Percentiles rank a stretch among this genome's conserved stretches.
These are phyloP conservation scores for Ogataea henricii DNA, from an alignment of 805 yeast species.

Conservation along the genomic window DNA sequence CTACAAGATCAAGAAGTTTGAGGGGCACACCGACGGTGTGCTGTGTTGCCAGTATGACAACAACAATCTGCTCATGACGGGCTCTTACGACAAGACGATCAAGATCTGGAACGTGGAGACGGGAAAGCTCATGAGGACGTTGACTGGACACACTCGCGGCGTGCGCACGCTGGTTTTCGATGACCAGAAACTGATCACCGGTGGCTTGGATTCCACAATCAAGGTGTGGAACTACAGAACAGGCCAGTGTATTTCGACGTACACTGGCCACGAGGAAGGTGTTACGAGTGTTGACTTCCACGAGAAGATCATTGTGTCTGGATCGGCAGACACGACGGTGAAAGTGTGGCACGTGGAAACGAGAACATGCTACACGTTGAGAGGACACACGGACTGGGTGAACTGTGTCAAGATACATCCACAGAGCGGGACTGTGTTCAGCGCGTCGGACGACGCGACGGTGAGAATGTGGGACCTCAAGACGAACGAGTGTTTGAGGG, in stretches of 20 bases:
- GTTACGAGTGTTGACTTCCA: conserved; percentile 83
- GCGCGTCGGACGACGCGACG: conserved; percentile 90
- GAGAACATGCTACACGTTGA: conserved; percentile 84
- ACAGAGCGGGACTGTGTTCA: conserved; percentile 73
- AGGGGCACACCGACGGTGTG: conserved; percentile 88
- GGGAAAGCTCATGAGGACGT: conserved; percentile 73
- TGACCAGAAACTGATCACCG: conserved; percentile 85
- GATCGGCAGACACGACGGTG: conserved; percentile 88
- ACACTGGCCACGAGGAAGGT: conserved; percentile 87
- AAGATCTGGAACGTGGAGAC: conserved; percentile 91
- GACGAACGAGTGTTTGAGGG: conserved; percentile 74
- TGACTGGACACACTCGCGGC: conserved; percentile 87
- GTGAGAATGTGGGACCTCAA: conserved; percentile 92
- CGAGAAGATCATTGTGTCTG: conserved; percentile 82
- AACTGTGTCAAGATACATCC: conserved; percentile 86
- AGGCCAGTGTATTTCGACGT: conserved; percentile 91
- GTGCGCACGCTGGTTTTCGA: conserved; percentile 86
- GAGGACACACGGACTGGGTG: conserved; percentile 94
- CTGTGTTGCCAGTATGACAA: conserved; percentile 84
- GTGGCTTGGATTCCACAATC: conserved; percentile 87
- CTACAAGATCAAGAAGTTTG: conserved; percentile 61
- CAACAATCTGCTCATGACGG: conserved; percentile 75
- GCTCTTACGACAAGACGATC: conserved; percentile 86
- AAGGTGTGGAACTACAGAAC: conserved; percentile 96
- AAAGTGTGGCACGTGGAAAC: conserved; percentile 97